Percentiles rank a stretch among this genome's conserved stretches.
Evolutionary conservation across 176 grass and related monocot species (phyloP).

Genomic region (Tuctoria greenei): DNA sequence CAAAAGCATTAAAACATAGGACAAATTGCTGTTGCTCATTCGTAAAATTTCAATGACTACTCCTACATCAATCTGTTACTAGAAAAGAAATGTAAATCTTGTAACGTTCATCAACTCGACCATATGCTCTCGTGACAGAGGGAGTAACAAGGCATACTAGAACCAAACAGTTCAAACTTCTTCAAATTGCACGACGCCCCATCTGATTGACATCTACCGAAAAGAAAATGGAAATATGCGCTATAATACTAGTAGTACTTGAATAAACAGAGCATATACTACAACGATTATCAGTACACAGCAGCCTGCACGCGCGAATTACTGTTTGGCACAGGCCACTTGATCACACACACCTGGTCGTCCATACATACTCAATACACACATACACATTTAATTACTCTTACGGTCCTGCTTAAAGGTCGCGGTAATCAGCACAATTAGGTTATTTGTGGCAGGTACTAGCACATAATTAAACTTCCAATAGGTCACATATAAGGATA

Average conservation of each 20-base stretch:
- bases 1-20: too few relatives aligned
- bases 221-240: too few relatives aligned
- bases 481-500: neutral
- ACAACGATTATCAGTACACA: conserved; percentile 16
- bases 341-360: conserved; percentile 27
- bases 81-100: too few relatives aligned
- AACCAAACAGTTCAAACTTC: too few relatives aligned
- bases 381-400: conserved; percentile 11
- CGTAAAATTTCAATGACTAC: too few relatives aligned
- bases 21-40: too few relatives aligned
- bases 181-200: too few relatives aligned
- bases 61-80: too few relatives aligned
- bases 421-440: conserved; percentile 32
- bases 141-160: too few relatives aligned
- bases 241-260: neutral
- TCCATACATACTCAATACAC: neutral
- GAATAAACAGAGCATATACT: conserved; percentile 38
- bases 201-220: too few relatives aligned
- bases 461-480: conserved; percentile 16
- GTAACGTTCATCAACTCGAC: too few relatives aligned
- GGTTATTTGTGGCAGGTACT: conserved; percentile 10
- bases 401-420: conserved; percentile 31
- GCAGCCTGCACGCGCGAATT: conserved; percentile 18
- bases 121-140: too few relatives aligned
- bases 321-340: conserved; percentile 25